Conservation (phyloP, 192 early-diverging fungal species). For the Diversispora epigaea region DNA sequence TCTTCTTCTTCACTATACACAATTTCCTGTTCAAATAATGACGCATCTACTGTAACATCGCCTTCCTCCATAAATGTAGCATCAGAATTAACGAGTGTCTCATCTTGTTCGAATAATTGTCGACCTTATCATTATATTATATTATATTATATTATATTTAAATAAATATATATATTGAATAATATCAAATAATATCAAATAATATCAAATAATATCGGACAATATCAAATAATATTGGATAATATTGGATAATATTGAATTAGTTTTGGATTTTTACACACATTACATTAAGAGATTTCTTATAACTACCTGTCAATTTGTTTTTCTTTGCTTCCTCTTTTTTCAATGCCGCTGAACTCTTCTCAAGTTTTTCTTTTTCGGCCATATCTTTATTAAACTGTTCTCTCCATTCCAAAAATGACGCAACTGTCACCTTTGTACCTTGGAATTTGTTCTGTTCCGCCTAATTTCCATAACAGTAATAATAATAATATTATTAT, state of each 20-base stretch:
- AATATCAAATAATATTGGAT: background rate
- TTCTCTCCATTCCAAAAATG: constrained; percentile 78
- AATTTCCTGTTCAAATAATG: constrained; percentile 68
- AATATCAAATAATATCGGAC: too few relatives aligned
- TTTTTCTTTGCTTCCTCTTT: constrained; percentile 47
- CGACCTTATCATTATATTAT: constrained; percentile 59
- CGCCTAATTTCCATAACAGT: constrained; percentile 40
- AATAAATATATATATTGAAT: too few relatives aligned
- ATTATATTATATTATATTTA: too few relatives aligned
- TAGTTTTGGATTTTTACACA: too few relatives aligned
- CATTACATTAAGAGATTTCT: background rate
- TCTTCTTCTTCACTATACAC: constrained; percentile 65
- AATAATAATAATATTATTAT: too few relatives aligned
- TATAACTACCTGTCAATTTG: constrained; percentile 47
- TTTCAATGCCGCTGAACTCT: constrained; percentile 34
- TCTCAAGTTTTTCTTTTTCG: constrained; percentile 47
- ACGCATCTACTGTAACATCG: constrained; percentile 81
- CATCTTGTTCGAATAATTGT: constrained; percentile 90
- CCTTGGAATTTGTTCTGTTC: constrained; percentile 79
- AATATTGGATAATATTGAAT: too few relatives aligned
- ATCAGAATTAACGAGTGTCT: constrained; percentile 80
- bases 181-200: too few relatives aligned
- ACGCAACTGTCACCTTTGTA: constrained; percentile 76
- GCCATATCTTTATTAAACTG: constrained; percentile 75
- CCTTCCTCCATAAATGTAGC: constrained; percentile 78